A percentile compares a stretch with the other conserved stretches of the same genome.
phyloP scores from a whole-genome alignment of 495 filamentous ascomycete genomes.

The Collariella sp. region DNA sequence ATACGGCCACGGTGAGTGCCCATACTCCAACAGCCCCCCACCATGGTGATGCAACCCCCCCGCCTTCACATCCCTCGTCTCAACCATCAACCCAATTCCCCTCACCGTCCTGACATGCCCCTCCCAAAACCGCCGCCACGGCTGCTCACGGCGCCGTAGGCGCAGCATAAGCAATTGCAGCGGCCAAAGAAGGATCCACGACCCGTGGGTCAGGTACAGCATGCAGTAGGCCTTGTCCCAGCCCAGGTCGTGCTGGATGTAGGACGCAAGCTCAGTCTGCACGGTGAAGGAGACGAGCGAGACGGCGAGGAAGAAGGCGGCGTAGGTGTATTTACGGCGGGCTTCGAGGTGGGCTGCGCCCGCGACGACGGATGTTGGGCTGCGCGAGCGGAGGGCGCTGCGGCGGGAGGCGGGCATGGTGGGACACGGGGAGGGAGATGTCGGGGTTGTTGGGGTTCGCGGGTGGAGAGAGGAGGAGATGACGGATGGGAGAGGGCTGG shows the following conservation, averaged over 20 bases:
- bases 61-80: conserved; percentile 52
- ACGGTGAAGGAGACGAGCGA: conserved; percentile 74
- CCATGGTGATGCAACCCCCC: conserved; percentile 13
- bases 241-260: conserved; percentile 77
- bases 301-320: conserved; percentile 68
- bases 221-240: conserved; percentile 99
- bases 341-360: conserved; percentile 46
- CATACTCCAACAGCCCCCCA: conserved; percentile 17
- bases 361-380: conserved; percentile 36
- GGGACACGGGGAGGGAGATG: background rate
- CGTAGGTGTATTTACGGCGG: conserved; percentile 74
- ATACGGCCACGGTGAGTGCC: conserved; percentile 48
- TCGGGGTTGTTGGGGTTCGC: background rate
- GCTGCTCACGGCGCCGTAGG: conserved; percentile 55
- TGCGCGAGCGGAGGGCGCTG: conserved; percentile 15
- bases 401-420: conserved; percentile 8
- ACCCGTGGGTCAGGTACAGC: conserved; percentile 94
- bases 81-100: conserved; percentile 80
- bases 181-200: conserved; percentile 85
- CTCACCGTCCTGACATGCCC: conserved; percentile 65
- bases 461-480: background rate
- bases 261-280: conserved; percentile 90
- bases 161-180: conserved; percentile 72
- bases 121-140: conserved; percentile 84
- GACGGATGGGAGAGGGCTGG: conserved; percentile 1